These are phyloP conservation scores for Pilatotrama ljubarskyi DNA, from an alignment of 768 basidiomycete species.

Conservation along the genomic window DNA sequence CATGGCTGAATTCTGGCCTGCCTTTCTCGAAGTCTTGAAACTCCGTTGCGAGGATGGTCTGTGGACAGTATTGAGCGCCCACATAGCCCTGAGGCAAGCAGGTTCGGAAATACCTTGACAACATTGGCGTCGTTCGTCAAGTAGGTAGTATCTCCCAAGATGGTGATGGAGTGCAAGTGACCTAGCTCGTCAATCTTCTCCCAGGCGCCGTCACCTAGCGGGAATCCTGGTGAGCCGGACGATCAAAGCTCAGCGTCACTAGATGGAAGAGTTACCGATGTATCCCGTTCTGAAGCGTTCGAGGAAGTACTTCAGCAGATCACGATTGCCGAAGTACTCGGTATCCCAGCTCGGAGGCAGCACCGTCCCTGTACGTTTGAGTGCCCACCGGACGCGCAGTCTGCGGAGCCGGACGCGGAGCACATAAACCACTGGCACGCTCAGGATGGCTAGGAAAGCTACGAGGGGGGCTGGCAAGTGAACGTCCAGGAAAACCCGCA, in stretches of 20 bases:
- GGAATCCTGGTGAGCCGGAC: no score
- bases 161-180: background rate
- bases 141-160: background rate
- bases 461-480: background rate
- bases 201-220: background rate
- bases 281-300: slow-evolving; percentile 32
- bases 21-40: slow-evolving; percentile 48
- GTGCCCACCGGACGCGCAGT: background rate
- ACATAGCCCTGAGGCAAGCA: no score
- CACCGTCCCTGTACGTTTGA: background rate
- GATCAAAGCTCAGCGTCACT: no score
- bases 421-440: background rate
- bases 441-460: background rate
- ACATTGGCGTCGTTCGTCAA: slow-evolving; percentile 1
- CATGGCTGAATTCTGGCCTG: slow-evolving; percentile 1
- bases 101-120: background rate
- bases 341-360: slow-evolving; percentile 34
- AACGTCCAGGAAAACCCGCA: background rate
- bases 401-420: background rate
- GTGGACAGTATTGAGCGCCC: background rate
- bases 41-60: slow-evolving; percentile 44
- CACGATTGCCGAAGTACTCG: slow-evolving; percentile 34
- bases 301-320: slow-evolving; percentile 31
- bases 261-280: slow-evolving; percentile 29
- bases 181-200: background rate